Evolutionary conservation across 495 filamentous ascomycete species (phyloP), one percentile per base, ranked within the genome.

Genomic region (Penicillium canescens): DNA sequence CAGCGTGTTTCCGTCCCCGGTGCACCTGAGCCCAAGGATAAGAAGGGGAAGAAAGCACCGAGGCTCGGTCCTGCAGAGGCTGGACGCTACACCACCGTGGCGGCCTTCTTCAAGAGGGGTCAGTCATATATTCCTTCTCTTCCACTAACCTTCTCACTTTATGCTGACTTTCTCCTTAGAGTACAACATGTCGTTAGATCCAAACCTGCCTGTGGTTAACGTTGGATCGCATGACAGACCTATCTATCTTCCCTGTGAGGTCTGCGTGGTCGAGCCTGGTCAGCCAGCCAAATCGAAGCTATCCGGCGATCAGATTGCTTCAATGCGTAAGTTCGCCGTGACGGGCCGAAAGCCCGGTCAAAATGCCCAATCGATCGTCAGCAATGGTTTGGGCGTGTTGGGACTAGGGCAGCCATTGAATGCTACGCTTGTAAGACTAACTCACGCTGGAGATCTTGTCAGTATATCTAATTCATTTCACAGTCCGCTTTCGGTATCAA

Each of bases 271-370:
- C 6, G 55, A 85, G 5, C 79, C 82, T 9, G 90, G 90, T 0
- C 90, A 96, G 62, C 58, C 80, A 9, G 65, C 85, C 13, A 73
- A 75, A 50, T 60, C 71, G 2, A 83, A 84, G 64, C 74, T 91
- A 20, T 66, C 59, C 13, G 66, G 75, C 0, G 63, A 71, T 3
- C 88, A 91, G 58, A 87, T 84, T 0, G 65, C 74, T 0, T 45
- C 65, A 0, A 93, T 93, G 87, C 78, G 90, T 16, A 63, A 60
- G 1, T 89, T 92, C 62, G 85, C 91, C 1, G 87, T 86, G 31
- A 59, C 35, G 34, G 57, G 55, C 8, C 80, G 88, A 11, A 67
- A 68, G 9, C 88, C 90, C 0, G 74, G 68, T 0, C 69, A 77
- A 31, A 95, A 94, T 58, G 88, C 86, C 0, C 51, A 71, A 16